Base-by-base conservation (phyloP, 2,329 filamentous ascomycete genomes). In the Xylaria sp. region DNA sequence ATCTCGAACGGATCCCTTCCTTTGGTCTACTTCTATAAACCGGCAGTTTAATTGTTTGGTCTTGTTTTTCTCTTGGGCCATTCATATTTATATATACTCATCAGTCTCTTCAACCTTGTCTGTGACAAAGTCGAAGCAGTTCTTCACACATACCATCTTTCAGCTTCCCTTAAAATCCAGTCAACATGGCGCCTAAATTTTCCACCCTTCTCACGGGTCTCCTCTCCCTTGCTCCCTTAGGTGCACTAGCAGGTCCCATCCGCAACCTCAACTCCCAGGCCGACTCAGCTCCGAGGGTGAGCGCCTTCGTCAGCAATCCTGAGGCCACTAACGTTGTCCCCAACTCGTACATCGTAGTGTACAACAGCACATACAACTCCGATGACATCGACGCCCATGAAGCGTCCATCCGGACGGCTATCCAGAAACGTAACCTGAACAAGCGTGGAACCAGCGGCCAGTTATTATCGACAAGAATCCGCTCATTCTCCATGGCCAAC, bases 341-440 rank as follows among this genome's bases (percentile, higher is more conserved):
- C 41, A 84, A 87, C 79, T 81, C 83, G 57, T 91, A 89, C 78
- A 90, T 91, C 69, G 87, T 90, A 63, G 87, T 91, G 66, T 90
- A 89, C 81, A 87, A 90, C 77, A 81, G 81, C 70, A 84, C 83
- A 63, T 84, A 83, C 72, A 81, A 79, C 69, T 79, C 83, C 25
- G 82, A 82, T 18, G 79, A 80, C 43, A 84, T 90, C 73, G 77
- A 80, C 43, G 79, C 82, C 57, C 85, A 88, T 76, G 80, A 87
- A 74, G 77, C 80, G 36, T 81, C 78, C 64, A 82, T 89, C 74
- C 82, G 80, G 65, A 75, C 81, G 48, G 77, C 83, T 52, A 77
- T 90, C 64, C 80, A 84, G 76, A 89, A 86, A 79, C 86, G 87
- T 72, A 89, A 89, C 76, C 72, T 89, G 53, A 79, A 80, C 76